Evolutionary conservation across 805 yeast genomes (phyloP).

Genomic region (Ogataea trehalophila): DNA sequence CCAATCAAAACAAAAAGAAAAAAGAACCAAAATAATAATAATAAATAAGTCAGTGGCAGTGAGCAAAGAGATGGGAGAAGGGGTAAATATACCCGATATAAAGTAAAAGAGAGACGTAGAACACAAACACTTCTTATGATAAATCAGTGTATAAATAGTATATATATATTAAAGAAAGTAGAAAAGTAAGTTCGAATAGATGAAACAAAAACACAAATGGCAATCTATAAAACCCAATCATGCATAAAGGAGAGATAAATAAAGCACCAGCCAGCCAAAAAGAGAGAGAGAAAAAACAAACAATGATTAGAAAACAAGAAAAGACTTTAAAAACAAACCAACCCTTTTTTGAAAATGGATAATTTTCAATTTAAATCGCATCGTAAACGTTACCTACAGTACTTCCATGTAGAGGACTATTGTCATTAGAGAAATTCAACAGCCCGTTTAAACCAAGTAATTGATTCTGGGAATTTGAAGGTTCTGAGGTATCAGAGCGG

Average conservation of each 20-base stretch:
- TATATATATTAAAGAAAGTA: no score
- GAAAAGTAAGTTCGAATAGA: no score
- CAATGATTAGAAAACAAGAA: not conserved
- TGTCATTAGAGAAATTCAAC: slow-evolving; percentile 28
- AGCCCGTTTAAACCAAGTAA: slow-evolving; percentile 25
- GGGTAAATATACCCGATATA: no score
- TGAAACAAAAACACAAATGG: no score
- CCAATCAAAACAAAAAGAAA: no score
- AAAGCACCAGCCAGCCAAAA: not conserved
- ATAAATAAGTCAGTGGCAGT: no score
- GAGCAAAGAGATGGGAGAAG: no score
- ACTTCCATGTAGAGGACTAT: slow-evolving; percentile 26
- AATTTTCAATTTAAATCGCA: slow-evolving; percentile 14
- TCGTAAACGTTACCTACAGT: slow-evolving; percentile 26
- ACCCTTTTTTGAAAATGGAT: not conserved
- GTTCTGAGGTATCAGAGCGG: not conserved
- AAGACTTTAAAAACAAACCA: not conserved
- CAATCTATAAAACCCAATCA: no score
- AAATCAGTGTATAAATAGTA: no score
- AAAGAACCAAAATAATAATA: no score
- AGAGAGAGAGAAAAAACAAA: not conserved
- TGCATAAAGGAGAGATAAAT: not conserved
- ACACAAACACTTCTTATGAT: no score
- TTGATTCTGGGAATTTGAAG: slow-evolving; percentile 8
- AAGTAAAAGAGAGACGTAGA: no score